Percentiles rank a stretch among this genome's conserved stretches.
These are phyloP conservation scores for Potentilla sterilis DNA, from an alignment of 306 rosid genomes.

Conservation along the genomic window DNA sequence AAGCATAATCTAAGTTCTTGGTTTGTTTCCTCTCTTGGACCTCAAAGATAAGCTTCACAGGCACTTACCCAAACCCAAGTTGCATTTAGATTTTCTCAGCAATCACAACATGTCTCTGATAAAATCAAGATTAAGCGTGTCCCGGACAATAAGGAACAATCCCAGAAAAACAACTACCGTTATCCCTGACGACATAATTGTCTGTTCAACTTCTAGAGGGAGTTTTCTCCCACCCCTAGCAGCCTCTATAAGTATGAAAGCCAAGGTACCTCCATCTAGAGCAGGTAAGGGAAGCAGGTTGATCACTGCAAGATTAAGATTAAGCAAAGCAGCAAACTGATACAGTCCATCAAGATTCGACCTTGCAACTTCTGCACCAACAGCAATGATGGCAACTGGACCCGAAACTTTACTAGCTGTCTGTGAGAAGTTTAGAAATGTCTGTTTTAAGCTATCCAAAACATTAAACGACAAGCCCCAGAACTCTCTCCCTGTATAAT, in stretches of 20 bases:
- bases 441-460: conserved; percentile 74
- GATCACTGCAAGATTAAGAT: conserved; percentile 79
- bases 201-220: conserved; percentile 88
- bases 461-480: conserved; percentile 70
- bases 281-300: conserved; percentile 94
- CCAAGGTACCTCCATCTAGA: conserved; percentile 85
- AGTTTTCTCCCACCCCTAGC: conserved; percentile 93
- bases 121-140: conserved; percentile 87
- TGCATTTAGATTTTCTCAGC: conserved; percentile 20
- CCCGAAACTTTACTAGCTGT: conserved; percentile 91
- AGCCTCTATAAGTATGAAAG: conserved; percentile 80
- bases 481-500: conserved; percentile 65
- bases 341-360: conserved; percentile 79
- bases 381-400: conserved; percentile 91
- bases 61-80: conserved; percentile 27
- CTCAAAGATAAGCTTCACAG: conserved; percentile 24
- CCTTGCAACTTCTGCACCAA: conserved; percentile 92
- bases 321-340: conserved; percentile 86
- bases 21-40: conserved; percentile 27
- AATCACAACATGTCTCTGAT: conserved; percentile 69
- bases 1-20: conserved; percentile 30
- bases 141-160: conserved; percentile 72
- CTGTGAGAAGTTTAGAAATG: conserved; percentile 77
- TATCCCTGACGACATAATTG: conserved; percentile 87
- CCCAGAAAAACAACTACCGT: conserved; percentile 79